These are phyloP conservation scores for Balakata baccata DNA, from an alignment of 345 rosid species.

Conservation along the genomic window DNA sequence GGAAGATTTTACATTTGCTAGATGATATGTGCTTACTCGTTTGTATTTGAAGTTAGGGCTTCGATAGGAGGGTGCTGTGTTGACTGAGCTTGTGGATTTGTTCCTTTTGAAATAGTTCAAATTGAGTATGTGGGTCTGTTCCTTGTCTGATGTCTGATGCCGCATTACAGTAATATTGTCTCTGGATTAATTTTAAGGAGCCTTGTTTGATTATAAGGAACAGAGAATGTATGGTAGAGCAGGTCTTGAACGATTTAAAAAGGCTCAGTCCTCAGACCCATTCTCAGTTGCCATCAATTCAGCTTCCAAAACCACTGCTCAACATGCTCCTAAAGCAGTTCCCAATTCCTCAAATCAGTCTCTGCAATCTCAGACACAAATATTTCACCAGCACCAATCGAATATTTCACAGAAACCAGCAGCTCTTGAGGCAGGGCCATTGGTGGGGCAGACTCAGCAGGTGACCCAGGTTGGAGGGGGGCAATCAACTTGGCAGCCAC, in stretches of 20 bases:
- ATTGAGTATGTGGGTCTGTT: constrained; percentile 5
- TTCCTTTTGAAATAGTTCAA: constrained; percentile 10
- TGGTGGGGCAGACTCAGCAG: constrained; percentile 45
- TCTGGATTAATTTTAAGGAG: not conserved
- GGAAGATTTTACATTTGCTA: not conserved
- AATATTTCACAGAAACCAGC: constrained; percentile 30
- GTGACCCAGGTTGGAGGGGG: constrained; percentile 70
- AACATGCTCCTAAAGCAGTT: constrained; percentile 26
- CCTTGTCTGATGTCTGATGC: not conserved
- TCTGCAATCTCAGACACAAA: constrained; percentile 29
- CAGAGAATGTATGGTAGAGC: constrained; percentile 80
- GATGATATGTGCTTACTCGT: not conserved
- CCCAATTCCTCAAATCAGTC: constrained; percentile 26
- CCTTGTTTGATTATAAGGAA: constrained; percentile 1
- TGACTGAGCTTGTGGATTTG: constrained; percentile 2
- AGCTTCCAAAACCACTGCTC: constrained; percentile 32
- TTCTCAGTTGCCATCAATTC: constrained; percentile 66
- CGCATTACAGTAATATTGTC: not conserved
- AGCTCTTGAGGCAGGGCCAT: constrained; percentile 39
- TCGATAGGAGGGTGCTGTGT: not conserved
- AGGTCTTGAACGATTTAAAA: constrained; percentile 85
- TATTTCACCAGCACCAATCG: constrained; percentile 26
- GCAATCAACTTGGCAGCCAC: constrained; percentile 87
- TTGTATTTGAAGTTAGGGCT: constrained; percentile 20
- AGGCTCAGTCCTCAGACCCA: constrained; percentile 84